Conservation (phyloP, 2,329 filamentous ascomycete genomes). For the Alternaria metachromatica region DNA sequence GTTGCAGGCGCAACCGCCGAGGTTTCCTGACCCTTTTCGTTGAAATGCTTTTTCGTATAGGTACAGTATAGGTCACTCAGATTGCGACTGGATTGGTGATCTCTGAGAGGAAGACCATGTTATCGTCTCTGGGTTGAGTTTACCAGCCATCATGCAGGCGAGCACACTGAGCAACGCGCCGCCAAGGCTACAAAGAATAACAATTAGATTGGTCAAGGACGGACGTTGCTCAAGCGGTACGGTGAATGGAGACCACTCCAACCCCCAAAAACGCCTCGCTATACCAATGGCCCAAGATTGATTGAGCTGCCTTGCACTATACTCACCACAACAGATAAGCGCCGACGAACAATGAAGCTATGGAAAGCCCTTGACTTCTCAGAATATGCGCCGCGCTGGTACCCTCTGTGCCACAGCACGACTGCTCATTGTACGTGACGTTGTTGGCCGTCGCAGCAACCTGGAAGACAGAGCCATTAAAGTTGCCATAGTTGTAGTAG, state of each 20-base stretch:
- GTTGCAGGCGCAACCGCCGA: no score
- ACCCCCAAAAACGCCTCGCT: background rate
- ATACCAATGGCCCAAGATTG: no score
- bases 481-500: conserved; percentile 45
- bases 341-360: background rate
- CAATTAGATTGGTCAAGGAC: background rate
- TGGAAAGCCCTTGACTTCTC: background rate
- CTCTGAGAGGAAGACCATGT: background rate
- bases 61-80: no score
- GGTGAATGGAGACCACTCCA: background rate
- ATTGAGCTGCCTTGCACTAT: background rate
- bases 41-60: no score
- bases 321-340: background rate
- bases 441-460: conserved; percentile 60
- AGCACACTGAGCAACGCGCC: background rate
- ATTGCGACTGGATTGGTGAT: no score
- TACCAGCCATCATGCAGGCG: background rate
- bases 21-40: no score
- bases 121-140: background rate
- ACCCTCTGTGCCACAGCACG: conserved; percentile 31
- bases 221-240: background rate
- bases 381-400: background rate
- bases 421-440: conserved; percentile 27
- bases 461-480: conserved; percentile 45
- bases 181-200: background rate